Evolutionary conservation across 768 basidiomycete species (phyloP).

Genomic region (Cubamyces lactineus): DNA sequence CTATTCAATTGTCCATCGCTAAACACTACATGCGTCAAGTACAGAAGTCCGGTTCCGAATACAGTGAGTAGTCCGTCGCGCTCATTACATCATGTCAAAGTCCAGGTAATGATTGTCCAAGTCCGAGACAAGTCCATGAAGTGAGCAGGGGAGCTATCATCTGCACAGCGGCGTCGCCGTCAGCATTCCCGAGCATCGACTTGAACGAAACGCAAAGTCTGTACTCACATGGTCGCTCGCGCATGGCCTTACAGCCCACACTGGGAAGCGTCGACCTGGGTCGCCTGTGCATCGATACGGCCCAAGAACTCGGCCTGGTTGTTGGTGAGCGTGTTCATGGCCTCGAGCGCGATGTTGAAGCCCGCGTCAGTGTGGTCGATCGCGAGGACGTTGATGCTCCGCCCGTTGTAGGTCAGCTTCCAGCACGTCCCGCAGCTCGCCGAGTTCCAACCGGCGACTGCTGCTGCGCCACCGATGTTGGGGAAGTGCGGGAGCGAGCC

Average conservation of each 20-base stretch:
- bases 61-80: no score
- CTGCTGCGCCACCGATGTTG: constrained; percentile 40
- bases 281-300: constrained; percentile 47
- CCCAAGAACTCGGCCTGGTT: constrained; percentile 52
- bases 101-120: no score
- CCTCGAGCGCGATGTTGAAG: constrained; percentile 41
- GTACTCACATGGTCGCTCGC: not conserved
- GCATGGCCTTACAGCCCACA: constrained; percentile 55
- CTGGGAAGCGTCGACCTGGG: constrained; percentile 45
- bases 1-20: no score
- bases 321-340: constrained; percentile 41
- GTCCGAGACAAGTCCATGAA: no score
- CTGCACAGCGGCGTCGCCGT: not conserved
- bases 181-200: not conserved
- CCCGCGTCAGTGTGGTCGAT: constrained; percentile 37
- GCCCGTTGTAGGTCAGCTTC: constrained; percentile 34
- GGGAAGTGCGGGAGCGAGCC: constrained; percentile 44
- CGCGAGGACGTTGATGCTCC: constrained; percentile 35
- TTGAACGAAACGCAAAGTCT: not conserved
- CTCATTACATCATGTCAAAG: no score
- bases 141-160: no score
- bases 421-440: constrained; percentile 40
- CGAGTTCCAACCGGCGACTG: constrained; percentile 36
- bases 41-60: no score
- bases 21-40: no score